These are phyloP conservation scores for Dalbergia cultrata DNA, from an alignment of 306 rosid genomes.

Conservation along the genomic window DNA sequence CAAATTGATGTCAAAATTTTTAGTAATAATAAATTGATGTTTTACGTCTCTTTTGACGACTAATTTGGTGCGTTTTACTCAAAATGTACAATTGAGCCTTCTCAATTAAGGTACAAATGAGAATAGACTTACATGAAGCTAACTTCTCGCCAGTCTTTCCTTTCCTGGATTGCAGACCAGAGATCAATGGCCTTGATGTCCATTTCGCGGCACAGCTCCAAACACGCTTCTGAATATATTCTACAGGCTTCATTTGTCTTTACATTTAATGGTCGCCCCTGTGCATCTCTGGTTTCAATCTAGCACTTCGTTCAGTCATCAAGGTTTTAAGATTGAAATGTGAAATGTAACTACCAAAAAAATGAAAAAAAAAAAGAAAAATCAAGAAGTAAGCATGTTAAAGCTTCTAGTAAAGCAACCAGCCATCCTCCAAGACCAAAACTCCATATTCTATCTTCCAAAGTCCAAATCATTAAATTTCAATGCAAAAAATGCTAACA, in stretches of 20 bases:
- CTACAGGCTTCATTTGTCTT: conserved; percentile 55
- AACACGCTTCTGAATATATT: conserved; percentile 55
- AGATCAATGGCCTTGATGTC: conserved; percentile 60
- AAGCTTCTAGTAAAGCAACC: background rate
- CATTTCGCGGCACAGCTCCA: conserved; percentile 52
- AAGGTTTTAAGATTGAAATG: background rate
- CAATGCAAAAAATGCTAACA: no score
- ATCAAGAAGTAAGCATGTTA: background rate
- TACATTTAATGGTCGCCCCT: no score
- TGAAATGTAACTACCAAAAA: background rate
- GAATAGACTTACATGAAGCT: conserved; percentile 60
- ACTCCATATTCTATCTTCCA: background rate
- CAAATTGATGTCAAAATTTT: no score
- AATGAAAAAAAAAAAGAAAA: background rate
- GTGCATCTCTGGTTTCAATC: background rate
- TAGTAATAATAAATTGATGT: no score
- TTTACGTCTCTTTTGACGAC: no score
- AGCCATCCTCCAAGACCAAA: background rate
- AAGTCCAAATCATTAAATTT: no score
- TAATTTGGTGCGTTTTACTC: no score
- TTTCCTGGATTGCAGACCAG: conserved; percentile 58
- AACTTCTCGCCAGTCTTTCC: conserved; percentile 57
- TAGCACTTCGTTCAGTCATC: background rate
- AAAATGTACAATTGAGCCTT: no score
- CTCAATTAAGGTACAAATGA: background rate